Evolutionary conservation across 1,284 basidiomycete genomes (phyloP).

Genomic region (Dichomitus squalens): DNA sequence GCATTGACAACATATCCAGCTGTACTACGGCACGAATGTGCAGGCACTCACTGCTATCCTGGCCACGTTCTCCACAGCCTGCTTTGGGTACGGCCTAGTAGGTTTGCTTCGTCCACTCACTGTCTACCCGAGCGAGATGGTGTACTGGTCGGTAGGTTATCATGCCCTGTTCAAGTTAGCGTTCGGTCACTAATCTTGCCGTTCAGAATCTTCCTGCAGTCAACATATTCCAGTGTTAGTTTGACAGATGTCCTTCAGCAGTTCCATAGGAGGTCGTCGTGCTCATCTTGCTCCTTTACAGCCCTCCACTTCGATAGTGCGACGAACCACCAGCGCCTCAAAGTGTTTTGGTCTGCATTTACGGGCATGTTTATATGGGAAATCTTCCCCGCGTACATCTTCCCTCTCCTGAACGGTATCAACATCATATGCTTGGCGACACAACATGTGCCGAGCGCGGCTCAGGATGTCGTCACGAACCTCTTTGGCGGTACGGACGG

Average conservation of each 20-base stretch:
- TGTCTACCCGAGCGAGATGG: conserved; percentile 73
- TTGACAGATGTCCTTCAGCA: not conserved
- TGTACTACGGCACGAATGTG: conserved; percentile 62
- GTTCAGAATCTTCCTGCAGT: conserved; percentile 57
- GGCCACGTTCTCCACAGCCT: conserved; percentile 65
- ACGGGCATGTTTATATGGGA: conserved; percentile 58
- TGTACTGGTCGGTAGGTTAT: conserved; percentile 58
- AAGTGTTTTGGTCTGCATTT: conserved; percentile 63
- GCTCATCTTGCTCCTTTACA: conserved; percentile 20
- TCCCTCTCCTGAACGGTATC: conserved; percentile 58
- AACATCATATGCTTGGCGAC: conserved; percentile 60
- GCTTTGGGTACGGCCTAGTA: conserved; percentile 64
- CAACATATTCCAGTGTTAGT: conserved; percentile 59
- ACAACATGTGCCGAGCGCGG: conserved; percentile 44
- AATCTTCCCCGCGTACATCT: conserved; percentile 63
- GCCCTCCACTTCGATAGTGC: conserved; percentile 55
- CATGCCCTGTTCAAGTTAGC: conserved; percentile 7
- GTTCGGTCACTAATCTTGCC: not conserved
- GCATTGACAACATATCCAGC: conserved; percentile 32
- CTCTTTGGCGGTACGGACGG: conserved; percentile 62
- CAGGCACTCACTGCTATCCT: conserved; percentile 60
- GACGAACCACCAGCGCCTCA: conserved; percentile 54
- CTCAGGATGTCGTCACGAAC: conserved; percentile 57
- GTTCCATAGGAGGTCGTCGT: not conserved
- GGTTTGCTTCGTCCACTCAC: conserved; percentile 60